Evolutionary conservation across 2,329 filamentous ascomycete species (phyloP), one percentile per base, ranked within the genome.

Genomic region (Fusarium keratoplasticum): DNA sequence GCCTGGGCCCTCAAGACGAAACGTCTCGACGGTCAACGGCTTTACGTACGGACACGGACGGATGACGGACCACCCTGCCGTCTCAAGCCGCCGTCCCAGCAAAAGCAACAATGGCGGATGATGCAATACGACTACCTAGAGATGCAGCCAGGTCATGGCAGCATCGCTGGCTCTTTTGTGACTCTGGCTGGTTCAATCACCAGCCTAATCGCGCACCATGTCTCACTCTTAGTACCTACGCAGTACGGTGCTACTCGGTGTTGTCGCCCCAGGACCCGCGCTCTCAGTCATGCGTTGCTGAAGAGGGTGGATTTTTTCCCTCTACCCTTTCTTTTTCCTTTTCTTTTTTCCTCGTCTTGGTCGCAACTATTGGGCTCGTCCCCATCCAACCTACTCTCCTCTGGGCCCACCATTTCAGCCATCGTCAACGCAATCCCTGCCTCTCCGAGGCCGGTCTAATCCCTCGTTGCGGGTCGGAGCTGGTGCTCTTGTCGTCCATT

Each of bases 371-470:
- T 74, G 72, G 72, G 60, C 25, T 70, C 55, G 68, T 66, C 66
- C 61, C 61, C 63, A 66, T 70, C 55, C 40, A 69, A 55, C 42
- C 64, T 67, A 22, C 62, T 65, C 64, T 67, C 22, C 64, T 64
- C 47, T 69, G 66, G 74, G 64, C 73, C 76, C 77, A 79, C 77
- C 64, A 67, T 70, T 67, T 74, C 61, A 74, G 69, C 72, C 77
- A 76, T 77, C 67, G 65, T 75, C 65, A 66, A 69, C 55, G 55
- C 40, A 57, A 66, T 59, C 76, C 75, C 72, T 78, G 73, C 54
- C 60, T 54, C 44, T 38, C 47, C 33, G 36, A 60, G 64, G 35
- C 54, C 58, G 33, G 47, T 58, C 60, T 58, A 66, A 65, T 70
- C 42, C 55, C 62, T 71, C 69, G 52, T 64, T 61, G 62, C 61